Evolutionary conservation across 2,329 filamentous ascomycete genomes (phyloP).

Genomic region (Neonectria coccinea): DNA sequence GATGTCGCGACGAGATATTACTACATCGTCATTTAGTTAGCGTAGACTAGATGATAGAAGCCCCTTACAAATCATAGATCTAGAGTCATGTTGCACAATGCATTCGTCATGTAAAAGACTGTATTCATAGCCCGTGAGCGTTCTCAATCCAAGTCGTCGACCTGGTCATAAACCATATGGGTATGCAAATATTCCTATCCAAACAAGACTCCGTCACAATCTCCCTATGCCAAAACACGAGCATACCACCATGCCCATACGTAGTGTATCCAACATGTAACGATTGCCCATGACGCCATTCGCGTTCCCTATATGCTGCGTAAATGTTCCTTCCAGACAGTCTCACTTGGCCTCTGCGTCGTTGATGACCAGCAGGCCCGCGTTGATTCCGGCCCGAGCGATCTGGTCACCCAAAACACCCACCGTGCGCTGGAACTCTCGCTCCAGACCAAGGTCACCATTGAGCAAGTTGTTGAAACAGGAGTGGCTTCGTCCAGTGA

Average conservation of each 20-base stretch:
- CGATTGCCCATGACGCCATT: constrained; percentile 3
- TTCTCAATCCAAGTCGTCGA: neutral
- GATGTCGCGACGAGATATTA: constrained; percentile 58
- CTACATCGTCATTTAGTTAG: constrained; percentile 39
- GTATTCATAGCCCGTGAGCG: constrained; percentile 18
- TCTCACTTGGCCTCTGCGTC: constrained; percentile 28
- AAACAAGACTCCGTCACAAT: constrained; percentile 1
- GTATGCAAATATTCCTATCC: neutral
- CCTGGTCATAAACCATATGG: neutral
- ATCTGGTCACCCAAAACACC: constrained; percentile 45
- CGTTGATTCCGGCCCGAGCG: constrained; percentile 44
- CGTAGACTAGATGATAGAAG: no score
- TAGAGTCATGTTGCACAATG: neutral
- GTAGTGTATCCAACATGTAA: constrained; percentile 2
- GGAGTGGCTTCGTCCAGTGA: constrained; percentile 41
- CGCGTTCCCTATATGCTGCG: constrained; percentile 2
- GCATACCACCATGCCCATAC: neutral
- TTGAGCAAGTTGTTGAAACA: constrained; percentile 31
- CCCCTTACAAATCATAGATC: neutral
- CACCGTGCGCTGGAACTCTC: constrained; percentile 43
- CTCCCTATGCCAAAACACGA: neutral
- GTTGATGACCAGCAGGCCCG: constrained; percentile 47
- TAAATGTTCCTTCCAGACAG: neutral
- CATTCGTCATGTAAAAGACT: neutral
- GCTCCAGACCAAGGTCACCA: constrained; percentile 42